These are phyloP conservation scores for Conoideocrella luteorostrata DNA, from an alignment of 2,329 filamentous ascomycete genomes.

Conservation along the genomic window DNA sequence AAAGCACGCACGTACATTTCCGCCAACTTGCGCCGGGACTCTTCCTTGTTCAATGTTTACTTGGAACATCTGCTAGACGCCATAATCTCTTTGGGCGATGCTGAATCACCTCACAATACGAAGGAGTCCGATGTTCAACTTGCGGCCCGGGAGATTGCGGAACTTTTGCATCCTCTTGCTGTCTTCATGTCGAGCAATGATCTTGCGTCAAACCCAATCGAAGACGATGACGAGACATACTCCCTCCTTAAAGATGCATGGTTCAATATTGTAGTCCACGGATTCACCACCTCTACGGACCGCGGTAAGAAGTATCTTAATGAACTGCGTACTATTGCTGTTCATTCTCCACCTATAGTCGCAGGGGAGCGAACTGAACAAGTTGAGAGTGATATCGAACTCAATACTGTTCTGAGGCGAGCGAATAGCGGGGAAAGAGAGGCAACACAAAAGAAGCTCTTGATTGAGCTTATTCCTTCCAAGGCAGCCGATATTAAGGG, in stretches of 20 bases:
- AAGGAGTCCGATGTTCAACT: conserved; percentile 75
- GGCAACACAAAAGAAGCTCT: conserved; percentile 69
- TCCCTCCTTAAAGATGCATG: conserved; percentile 82
- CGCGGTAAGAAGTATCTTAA: conserved; percentile 66
- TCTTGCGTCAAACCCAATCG: conserved; percentile 39
- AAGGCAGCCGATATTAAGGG: conserved; percentile 73
- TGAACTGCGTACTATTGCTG: conserved; percentile 77
- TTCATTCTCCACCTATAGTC: conserved; percentile 80
- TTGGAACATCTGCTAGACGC: conserved; percentile 76
- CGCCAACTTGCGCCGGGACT: conserved; percentile 57
- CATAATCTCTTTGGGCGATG: conserved; percentile 85
- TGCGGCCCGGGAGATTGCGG: conserved; percentile 78
- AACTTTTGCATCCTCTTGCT: conserved; percentile 82
- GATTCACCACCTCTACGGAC: conserved; percentile 70
- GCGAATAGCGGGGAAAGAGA: conserved; percentile 77
- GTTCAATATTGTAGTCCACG: conserved; percentile 97
- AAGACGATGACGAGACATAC: conserved; percentile 64
- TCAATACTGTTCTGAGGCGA: conserved; percentile 86
- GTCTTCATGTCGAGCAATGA: conserved; percentile 68
- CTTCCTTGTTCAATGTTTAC: conserved; percentile 76
- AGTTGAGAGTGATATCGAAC: conserved; percentile 90
- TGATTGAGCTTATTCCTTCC: conserved; percentile 67
- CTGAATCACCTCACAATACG: conserved; percentile 65
- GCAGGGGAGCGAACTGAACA: conserved; percentile 84
- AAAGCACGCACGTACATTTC: conserved; percentile 78